phyloP scores from a whole-genome alignment of 495 filamentous ascomycete species.

The Penicillium manginii region DNA sequence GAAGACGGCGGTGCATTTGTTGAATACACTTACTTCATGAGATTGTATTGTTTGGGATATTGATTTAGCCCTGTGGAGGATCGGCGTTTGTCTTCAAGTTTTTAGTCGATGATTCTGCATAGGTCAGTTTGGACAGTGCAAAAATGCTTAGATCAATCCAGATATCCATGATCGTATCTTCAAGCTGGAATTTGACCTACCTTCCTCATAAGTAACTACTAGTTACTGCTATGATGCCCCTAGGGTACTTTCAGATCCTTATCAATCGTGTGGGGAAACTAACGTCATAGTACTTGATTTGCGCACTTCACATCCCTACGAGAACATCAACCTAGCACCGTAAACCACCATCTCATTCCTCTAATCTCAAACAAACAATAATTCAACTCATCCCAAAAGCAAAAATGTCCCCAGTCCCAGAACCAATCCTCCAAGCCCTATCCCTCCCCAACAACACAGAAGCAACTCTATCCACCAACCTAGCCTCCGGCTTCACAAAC shows the following conservation, averaged over 20 bases:
- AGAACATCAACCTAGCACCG: neutral
- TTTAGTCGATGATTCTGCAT: conserved; percentile 16
- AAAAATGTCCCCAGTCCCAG: conserved; percentile 50
- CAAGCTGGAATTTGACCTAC: no score
- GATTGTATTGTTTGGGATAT: neutral
- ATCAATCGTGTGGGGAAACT: conserved; percentile 15
- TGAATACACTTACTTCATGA: conserved; percentile 42
- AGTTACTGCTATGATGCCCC: no score
- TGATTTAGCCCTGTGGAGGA: neutral
- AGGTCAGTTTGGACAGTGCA: conserved; percentile 6
- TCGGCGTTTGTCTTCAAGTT: conserved; percentile 2
- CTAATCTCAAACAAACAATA: neutral
- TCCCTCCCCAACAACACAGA: conserved; percentile 58
- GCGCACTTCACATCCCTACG: neutral
- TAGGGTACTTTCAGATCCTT: neutral
- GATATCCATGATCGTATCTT: neutral
- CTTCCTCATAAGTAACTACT: no score
- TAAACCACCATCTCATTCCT: neutral
- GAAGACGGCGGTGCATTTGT: conserved; percentile 74
- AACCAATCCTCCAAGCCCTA: conserved; percentile 66
- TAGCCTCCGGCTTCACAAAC: conserved; percentile 76
- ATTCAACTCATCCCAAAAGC: neutral
- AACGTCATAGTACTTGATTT: conserved; percentile 23
- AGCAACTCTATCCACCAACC: conserved; percentile 58
- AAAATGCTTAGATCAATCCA: neutral